Base-by-base conservation (phyloP, 345 rosid genomes). In the Abelmoschus esculentus region DNA sequence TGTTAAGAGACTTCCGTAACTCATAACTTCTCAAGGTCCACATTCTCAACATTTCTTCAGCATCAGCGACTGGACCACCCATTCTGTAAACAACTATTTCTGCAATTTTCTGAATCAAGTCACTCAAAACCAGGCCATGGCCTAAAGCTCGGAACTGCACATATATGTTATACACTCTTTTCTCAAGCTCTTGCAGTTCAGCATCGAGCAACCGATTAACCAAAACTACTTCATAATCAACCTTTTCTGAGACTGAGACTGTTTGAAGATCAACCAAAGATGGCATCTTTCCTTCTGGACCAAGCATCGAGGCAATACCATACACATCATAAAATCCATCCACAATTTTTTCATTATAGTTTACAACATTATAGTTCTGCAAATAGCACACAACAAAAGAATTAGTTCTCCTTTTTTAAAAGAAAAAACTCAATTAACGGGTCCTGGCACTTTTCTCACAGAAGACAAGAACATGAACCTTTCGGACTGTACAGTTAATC, bases 261-360 rank as follows among this genome's bases (percentile, higher is more conserved):
- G 87, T 86, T 78, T 84, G 93, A 75, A 93, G 93, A 83, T 93
- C 98, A 76, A 82, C 87, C 73, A 93, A 81, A 61, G 80, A 83
- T 6, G 98, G 98, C 91, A 93, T 89, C 83, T 84, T 90, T 72
- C 91, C 91, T 60, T 80, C 92, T 6, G 80, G 53, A 47, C 72
- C 69, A 6, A 90, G 80, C 79, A 74, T 86, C 50, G 96, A 80
- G 60, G 91, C 73, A 78, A 85, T 73, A 63, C 89, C 86, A 71
- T 84, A 85, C 53, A 87, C 90, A 56, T 90, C 98, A 79, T 93
- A 90, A 70, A 93, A 93, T 36, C 98, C 98, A 89, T 93, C 92
- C 66, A 77, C 74, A 69, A 90, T 85, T 75, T 85, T 93, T 73
- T 90, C 97, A 63, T 87, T 83, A 69, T 90, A 90, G 73, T 87